Percentiles rank a stretch among this genome's conserved stretches.
phyloP scores from a whole-genome alignment of 371 early-diverging fungal genomes.

The Choanephora cucurbitarum region DNA sequence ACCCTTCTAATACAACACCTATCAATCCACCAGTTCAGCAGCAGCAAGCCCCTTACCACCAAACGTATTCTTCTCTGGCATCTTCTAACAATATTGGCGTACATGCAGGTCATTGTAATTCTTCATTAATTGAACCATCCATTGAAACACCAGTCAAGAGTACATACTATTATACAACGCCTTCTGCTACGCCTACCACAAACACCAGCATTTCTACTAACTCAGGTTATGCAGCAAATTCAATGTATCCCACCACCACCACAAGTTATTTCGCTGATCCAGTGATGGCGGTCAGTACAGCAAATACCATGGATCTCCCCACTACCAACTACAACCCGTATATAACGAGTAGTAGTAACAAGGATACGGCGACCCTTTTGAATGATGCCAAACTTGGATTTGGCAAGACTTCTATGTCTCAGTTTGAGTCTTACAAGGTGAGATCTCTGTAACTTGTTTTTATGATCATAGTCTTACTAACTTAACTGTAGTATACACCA shows the following conservation, averaged over 20 bases:
- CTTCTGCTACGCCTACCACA: slow-evolving; percentile 14
- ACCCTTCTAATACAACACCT: neutral
- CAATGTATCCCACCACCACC: slow-evolving; percentile 10
- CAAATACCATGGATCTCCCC: too few relatives aligned
- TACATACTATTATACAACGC: slow-evolving; percentile 20
- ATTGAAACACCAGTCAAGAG: slow-evolving; percentile 4
- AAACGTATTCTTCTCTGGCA: neutral
- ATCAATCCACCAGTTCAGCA: slow-evolving; percentile 22
- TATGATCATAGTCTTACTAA: too few relatives aligned
- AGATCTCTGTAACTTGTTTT: too few relatives aligned
- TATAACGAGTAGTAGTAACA: too few relatives aligned
- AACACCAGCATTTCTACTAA: neutral
- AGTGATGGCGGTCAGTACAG: neutral
- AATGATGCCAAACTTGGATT: too few relatives aligned
- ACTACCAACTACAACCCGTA: too few relatives aligned
- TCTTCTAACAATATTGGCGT: neutral
- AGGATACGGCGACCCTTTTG: too few relatives aligned
- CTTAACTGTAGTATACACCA: too few relatives aligned
- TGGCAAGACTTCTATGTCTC: too few relatives aligned
- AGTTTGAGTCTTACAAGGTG: too few relatives aligned
- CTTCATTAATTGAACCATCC: slow-evolving; percentile 10
- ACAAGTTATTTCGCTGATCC: slow-evolving; percentile 14
- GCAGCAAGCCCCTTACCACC: slow-evolving; percentile 2
- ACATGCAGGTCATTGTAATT: slow-evolving; percentile 16
- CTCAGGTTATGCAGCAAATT: neutral